Percentiles rank a stretch among this genome's conserved stretches.
phyloP scores from a whole-genome alignment of 2,329 filamentous ascomycete species.

The Fusarium sp. region DNA sequence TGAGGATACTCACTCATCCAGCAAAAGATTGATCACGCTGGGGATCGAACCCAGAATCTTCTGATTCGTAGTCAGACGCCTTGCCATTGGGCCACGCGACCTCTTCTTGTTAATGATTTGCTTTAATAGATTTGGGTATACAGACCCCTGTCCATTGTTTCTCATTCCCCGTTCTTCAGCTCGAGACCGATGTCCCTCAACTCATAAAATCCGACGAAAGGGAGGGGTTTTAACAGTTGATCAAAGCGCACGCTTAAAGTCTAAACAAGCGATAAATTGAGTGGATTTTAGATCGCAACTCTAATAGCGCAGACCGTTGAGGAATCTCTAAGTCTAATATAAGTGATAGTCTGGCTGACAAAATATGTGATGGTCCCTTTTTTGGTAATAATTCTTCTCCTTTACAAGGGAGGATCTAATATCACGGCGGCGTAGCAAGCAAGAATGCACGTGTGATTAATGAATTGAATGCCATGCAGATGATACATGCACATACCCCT shows the following conservation, averaged over 20 bases:
- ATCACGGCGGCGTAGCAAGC: constrained; percentile 11
- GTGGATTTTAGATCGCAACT: background rate
- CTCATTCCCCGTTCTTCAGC: background rate
- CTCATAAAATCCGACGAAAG: background rate
- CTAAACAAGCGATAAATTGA: background rate
- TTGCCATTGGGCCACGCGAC: constrained; percentile 45
- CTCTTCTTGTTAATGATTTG: constrained; percentile 6
- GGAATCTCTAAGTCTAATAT: background rate
- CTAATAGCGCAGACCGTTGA: constrained; percentile 3
- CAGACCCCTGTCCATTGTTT: background rate
- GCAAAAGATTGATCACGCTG: constrained; percentile 39
- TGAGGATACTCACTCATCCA: accelerated
- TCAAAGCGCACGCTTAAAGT: background rate
- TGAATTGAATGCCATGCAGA: constrained; percentile 25
- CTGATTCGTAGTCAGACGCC: constrained; percentile 50
- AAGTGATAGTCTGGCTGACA: background rate
- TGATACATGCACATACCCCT: constrained; percentile 12
- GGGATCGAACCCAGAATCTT: constrained; percentile 49
- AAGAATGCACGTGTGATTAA: constrained; percentile 8
- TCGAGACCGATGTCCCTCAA: background rate
- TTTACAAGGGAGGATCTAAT: constrained; percentile 4
- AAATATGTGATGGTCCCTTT: background rate
- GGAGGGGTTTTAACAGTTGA: background rate
- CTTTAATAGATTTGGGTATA: accelerated
- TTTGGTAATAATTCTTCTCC: background rate